Evolutionary conservation across 2,329 filamentous ascomycete species (phyloP), one percentile per base, ranked within the genome.

Genomic region (Purpureocillium lavendulum): DNA sequence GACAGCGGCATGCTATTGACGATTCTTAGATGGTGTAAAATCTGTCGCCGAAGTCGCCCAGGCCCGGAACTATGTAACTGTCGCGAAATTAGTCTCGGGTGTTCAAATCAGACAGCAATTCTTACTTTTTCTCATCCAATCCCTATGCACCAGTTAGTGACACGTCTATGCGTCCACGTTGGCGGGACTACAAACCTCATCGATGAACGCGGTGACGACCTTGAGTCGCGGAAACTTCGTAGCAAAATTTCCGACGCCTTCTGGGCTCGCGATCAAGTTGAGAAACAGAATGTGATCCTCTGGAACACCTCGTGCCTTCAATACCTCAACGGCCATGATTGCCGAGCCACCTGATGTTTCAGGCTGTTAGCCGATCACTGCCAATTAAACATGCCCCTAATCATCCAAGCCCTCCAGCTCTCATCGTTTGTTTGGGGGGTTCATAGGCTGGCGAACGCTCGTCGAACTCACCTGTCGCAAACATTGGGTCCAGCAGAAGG

Each of bases 221-320:
- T 89, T 79, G 43, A 97, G 71, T 55, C 84, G 87, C 30, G 92
- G 90, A 56, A 94, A 96, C 53, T 84, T 85, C 53, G 84, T 76
- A 9, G 89, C 86, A 63, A 98, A 97, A 53, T 85, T 89, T 53
- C 80, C 77, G 49, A 94, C 84, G 6, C 92, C 92, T 57, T 95
- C 83, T 0, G 92, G 92, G 58, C 89, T 96, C n/a, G 92, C 89
- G 57, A 98, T 96, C 45, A 98, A 70, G 62, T 98, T 98, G 42
- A 98, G 72, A 68, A 98, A 98, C 30, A 97, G 70, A 45, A 98
- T 98, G 42, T 86, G 83, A 50, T 97, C 87, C 65, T 97, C 92
- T 1, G 89, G 88, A 5, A 98, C 92, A 26, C 92, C 92, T 48
- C 86, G 82, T 30, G 81, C 81, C 59, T 86, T 94, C 50, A 98